These are phyloP conservation scores for Takashimella koratensis DNA, from an alignment of 1,284 basidiomycete genomes.

Conservation along the genomic window DNA sequence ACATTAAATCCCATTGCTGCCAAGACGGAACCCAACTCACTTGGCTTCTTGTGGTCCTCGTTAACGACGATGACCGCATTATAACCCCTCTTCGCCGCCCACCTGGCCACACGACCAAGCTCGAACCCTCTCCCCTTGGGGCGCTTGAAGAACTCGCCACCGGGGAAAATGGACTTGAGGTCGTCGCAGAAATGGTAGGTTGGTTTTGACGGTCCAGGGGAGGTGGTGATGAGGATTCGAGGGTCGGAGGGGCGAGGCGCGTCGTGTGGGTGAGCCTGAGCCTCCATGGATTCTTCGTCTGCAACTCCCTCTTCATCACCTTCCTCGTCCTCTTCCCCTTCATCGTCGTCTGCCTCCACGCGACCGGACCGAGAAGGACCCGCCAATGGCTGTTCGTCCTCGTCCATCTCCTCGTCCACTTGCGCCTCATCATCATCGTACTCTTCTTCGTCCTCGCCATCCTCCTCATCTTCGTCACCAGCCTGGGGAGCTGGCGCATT, in stretches of 20 bases:
- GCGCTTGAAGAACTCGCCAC: slow-evolving; percentile 85
- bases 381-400: slow-evolving; percentile 44
- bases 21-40: too few relatives aligned
- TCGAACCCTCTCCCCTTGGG: slow-evolving; percentile 92
- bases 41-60: slow-evolving; percentile 86
- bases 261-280: slow-evolving; percentile 2
- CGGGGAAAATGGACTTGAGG: slow-evolving; percentile 85
- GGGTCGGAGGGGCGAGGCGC: slow-evolving; percentile 54
- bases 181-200: slow-evolving; percentile 91
- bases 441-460: slow-evolving; percentile 48
- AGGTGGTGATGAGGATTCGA: slow-evolving; percentile 86
- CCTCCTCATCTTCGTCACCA: slow-evolving; percentile 18
- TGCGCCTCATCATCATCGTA: slow-evolving; percentile 50
- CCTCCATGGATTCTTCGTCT: slow-evolving; percentile 12
- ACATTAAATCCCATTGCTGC: too few relatives aligned
- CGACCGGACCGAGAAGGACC: slow-evolving; percentile 42
- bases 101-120: slow-evolving; percentile 85
- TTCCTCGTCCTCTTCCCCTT: slow-evolving; percentile 32
- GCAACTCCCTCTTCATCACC: slow-evolving; percentile 20
- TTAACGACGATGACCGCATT: slow-evolving; percentile 88
- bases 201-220: slow-evolving; percentile 73
- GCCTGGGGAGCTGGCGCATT: slow-evolving; percentile 22
- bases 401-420: slow-evolving; percentile 40
- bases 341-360: slow-evolving; percentile 64
- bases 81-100: slow-evolving; percentile 82